These are phyloP conservation scores for Cyanidiococcus yangmingshanensis DNA, from an alignment of 23 red algal genomes.

Conservation along the genomic window DNA sequence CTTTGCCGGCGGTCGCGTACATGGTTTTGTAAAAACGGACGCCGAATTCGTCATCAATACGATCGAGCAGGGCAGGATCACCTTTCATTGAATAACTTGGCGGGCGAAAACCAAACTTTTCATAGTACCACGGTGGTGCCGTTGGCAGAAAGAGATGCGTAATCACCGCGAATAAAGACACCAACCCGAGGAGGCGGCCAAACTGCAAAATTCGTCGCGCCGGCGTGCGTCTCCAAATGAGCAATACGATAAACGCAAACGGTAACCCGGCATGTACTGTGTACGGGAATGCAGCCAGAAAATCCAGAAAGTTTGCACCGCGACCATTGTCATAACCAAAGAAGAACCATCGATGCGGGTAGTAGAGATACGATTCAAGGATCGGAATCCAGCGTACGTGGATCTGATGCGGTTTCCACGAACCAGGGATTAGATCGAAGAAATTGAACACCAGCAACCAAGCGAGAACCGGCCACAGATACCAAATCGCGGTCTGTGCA, in stretches of 20 bases:
- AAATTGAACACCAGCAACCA: constrained; percentile 12
- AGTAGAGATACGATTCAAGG: constrained; percentile 31
- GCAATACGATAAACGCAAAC: constrained; percentile 29
- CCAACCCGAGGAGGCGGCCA: constrained; percentile 37
- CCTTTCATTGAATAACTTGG: constrained; percentile 72
- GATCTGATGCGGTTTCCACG: constrained; percentile 7
- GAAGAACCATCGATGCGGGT: constrained; percentile 48
- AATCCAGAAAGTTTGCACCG: constrained; percentile 21
- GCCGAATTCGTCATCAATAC: constrained; percentile 38
- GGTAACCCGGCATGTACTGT: constrained; percentile 69
- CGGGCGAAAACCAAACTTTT: constrained; percentile 42
- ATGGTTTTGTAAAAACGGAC: constrained; percentile 50
- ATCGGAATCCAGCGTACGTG: constrained; percentile 35
- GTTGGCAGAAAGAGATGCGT: constrained; percentile 65
- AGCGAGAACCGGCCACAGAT: constrained; percentile 9
- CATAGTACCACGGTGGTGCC: constrained; percentile 91
- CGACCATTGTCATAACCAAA: neutral
- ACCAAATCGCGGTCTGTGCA: neutral
- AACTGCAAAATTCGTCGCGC: constrained; percentile 21
- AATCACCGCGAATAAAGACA: constrained; percentile 52
- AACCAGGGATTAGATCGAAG: constrained; percentile 2
- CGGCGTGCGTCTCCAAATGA: constrained; percentile 14
- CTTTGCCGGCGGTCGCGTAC: constrained; percentile 48
- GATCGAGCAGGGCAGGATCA: constrained; percentile 50
- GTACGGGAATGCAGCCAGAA: constrained; percentile 78